phyloP scores from a whole-genome alignment of 208 protist genomes.

The Crithidia thermophila region DNA sequence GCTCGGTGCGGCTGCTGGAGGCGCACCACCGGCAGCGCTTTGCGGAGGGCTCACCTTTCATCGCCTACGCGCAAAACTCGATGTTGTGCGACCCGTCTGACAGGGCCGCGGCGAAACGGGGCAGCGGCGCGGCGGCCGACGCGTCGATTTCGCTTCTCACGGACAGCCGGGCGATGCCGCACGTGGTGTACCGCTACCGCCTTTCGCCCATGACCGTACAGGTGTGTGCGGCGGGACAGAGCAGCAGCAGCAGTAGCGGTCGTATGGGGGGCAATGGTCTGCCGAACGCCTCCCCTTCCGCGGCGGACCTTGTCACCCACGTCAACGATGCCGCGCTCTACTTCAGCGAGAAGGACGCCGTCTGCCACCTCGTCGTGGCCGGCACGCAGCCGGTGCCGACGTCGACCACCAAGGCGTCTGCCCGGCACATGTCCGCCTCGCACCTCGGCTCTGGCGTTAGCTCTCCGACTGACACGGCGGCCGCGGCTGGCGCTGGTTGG shows the following conservation, averaged over 20 bases:
- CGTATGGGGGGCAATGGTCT: background rate
- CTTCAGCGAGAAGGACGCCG: slow-evolving; percentile 22
- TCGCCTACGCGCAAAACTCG: slow-evolving; percentile 1
- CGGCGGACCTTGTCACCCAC: slow-evolving; percentile 2
- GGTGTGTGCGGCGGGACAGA: slow-evolving; percentile 15
- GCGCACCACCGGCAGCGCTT: slow-evolving; percentile 44
- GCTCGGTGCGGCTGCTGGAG: slow-evolving; percentile 50
- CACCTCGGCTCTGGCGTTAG: background rate
- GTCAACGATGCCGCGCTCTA: slow-evolving; percentile 29
- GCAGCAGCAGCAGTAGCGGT: background rate
- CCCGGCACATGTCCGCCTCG: background rate
- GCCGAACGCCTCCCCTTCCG: too few relatives aligned
- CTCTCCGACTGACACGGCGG: background rate
- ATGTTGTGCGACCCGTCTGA: background rate
- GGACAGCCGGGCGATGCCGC: slow-evolving; percentile 35
- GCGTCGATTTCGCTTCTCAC: background rate
- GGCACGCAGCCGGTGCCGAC: slow-evolving; percentile 24
- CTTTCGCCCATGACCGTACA: slow-evolving; percentile 40
- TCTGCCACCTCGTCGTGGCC: slow-evolving; percentile 22
- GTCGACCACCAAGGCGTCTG: background rate
- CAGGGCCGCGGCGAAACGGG: background rate
- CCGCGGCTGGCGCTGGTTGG: background rate
- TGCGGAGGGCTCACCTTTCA: background rate
- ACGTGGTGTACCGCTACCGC: slow-evolving; percentile 71
- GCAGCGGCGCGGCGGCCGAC: background rate